phyloP scores from a whole-genome alignment of 2,329 filamentous ascomycete genomes.

The Tolypocladium nubicola region DNA sequence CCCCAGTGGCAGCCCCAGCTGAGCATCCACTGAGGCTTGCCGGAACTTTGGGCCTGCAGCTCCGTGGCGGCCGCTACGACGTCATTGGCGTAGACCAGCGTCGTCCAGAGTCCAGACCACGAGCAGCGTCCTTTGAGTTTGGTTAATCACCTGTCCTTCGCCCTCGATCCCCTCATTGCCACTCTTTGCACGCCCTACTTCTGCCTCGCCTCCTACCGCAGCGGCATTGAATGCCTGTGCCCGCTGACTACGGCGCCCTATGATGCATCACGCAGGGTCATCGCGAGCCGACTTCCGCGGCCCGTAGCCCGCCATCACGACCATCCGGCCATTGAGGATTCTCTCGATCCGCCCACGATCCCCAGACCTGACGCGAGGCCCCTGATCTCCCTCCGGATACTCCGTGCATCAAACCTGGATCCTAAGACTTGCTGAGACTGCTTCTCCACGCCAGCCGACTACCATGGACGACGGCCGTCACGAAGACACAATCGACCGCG shows the following conservation, averaged over 20 bases:
- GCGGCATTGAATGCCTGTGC: not conserved
- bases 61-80: not conserved
- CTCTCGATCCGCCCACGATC: not conserved
- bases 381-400: not conserved
- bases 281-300: not conserved
- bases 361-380: not conserved
- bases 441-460: not conserved
- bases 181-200: not conserved
- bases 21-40: not conserved
- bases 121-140: not conserved
- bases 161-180: not conserved
- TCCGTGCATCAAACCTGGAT: not conserved
- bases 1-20: not conserved
- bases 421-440: not conserved
- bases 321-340: not conserved
- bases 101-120: not conserved
- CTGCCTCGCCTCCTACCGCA: not conserved
- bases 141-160: not conserved
- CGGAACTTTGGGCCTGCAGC: not conserved
- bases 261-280: not conserved
- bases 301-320: not conserved
- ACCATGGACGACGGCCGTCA: slow-evolving; percentile 32
- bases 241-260: not conserved
- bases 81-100: not conserved
- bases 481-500: slow-evolving; percentile 23